Evolutionary conservation across 108 stramenopile species (phyloP), one percentile per base, ranked within the genome.

Genomic region (Pinguiococcus pyrenoidosus): DNA sequence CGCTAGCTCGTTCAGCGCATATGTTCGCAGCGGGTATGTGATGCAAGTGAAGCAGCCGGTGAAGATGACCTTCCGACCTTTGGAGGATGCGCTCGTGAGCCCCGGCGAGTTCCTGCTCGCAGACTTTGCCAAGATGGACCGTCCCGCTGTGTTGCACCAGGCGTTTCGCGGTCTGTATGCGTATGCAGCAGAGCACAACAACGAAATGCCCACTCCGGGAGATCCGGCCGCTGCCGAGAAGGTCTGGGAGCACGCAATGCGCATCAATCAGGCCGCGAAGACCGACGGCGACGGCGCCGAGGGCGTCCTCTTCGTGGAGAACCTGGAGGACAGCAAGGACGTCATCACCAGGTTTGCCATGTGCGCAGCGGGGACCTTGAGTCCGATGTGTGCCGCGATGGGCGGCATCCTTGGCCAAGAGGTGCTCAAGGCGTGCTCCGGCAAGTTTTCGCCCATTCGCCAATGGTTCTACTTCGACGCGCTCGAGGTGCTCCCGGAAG

Each of bases 341-440:
- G 54, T 62, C 18, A 23, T 64, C 25, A 45, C 55, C 0, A 12
- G 78, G 28, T 53, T 92, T 33, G 84, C 96, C 30, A 71, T 66
- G 6, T 82, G 86, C 48, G 59, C 85, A 14, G 67, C 72, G 28
- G 87, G 87, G 0, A 53, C 84, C 46, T 65, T 99, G 20, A 76
- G 80, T 37, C 92, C 97, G 32, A 87, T 99, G 85, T 84, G 83
- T 60, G 90, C 97, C 0, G 71, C 85, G 20, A 34, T 96, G 53
- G 97, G 97, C 34, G 97, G 93, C 10, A 77, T 96, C 29, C 85
- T 91, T n/a, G 97, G 92, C 9, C 93, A 96, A 59, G 97, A 99
- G 76, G 94, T 94, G 12, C 76, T 99, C 56, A 96, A 99, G 79
- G 89, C 91, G 0, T 90, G 88, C 76, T 83, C 81, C 37, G 93